A percentile compares a stretch with the other conserved stretches of the same genome.
These are phyloP conservation scores for Talaromyces thailandensis DNA, from an alignment of 495 filamentous ascomycete species.

Conservation along the genomic window DNA sequence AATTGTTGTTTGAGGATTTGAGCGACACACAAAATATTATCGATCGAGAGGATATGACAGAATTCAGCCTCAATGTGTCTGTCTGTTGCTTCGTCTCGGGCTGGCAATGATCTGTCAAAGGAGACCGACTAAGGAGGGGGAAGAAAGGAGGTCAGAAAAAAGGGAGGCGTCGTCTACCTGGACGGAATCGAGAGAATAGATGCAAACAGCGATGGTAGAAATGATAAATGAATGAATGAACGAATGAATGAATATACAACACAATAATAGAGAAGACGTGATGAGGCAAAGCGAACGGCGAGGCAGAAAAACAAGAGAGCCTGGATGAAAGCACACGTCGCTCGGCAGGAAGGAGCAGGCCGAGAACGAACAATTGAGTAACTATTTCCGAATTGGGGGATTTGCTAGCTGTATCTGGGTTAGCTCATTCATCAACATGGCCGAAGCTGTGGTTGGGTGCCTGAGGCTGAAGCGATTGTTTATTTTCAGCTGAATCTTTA, in stretches of 20 bases:
- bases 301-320: neutral
- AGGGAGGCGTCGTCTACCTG: slow-evolving; percentile 7
- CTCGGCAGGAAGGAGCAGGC: neutral
- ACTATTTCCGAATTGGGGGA: neutral
- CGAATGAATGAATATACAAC: slow-evolving; percentile 8
- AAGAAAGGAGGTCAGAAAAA: neutral
- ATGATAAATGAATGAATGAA: slow-evolving; percentile 8
- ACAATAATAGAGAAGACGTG: neutral
- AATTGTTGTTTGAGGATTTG: neutral
- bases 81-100: neutral
- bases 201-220: slow-evolving; percentile 8
- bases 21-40: neutral
- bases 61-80: neutral
- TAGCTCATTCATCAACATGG: neutral
- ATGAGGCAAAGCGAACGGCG: neutral
- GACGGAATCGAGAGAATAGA: slow-evolving; percentile 7
- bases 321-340: neutral
- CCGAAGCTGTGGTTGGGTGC: neutral
- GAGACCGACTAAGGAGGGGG: neutral
- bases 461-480: neutral
- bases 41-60: neutral
- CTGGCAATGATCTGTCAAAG: neutral
- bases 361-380: neutral
- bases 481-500: too few species aligned
- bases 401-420: neutral